phyloP scores from a whole-genome alignment of 2,329 filamentous ascomycete species.

The Mycosphaerella sp. region DNA sequence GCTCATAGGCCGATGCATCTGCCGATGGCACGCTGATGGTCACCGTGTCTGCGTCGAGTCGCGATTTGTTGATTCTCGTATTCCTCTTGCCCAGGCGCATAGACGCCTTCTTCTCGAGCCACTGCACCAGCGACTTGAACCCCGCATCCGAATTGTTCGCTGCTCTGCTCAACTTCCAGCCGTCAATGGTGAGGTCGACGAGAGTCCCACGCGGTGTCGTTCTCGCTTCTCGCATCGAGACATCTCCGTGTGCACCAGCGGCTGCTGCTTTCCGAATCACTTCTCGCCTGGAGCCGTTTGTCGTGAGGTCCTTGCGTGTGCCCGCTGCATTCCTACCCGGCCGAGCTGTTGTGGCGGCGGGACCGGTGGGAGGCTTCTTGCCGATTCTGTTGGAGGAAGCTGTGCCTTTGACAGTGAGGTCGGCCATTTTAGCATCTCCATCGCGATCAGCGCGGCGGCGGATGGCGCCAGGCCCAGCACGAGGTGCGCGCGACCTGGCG shows the following conservation, averaged over 20 bases:
- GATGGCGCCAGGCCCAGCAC: conserved; percentile 4
- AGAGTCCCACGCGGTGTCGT: conserved; percentile 9
- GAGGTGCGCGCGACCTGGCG: conserved; percentile 5
- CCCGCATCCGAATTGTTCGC: conserved; percentile 32
- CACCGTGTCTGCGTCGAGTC: conserved; percentile 32
- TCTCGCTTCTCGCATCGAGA: conserved; percentile 23
- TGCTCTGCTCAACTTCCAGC: conserved; percentile 38
- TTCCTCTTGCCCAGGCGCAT: conserved; percentile 29
- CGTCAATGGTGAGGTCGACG: conserved; percentile 36
- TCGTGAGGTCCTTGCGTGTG: conserved; percentile 16
- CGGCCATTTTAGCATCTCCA: conserved; percentile 55
- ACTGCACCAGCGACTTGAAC: conserved; percentile 34
- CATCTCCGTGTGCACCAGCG: conserved; percentile 27
- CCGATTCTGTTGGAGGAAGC: conserved; percentile 21
- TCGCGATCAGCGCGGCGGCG: conserved; percentile 46
- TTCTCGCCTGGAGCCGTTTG: conserved; percentile 26
- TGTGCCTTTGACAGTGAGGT: conserved; percentile 33
- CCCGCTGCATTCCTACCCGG: conserved; percentile 18
- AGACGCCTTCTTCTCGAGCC: conserved; percentile 38
- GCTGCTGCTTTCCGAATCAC: conserved; percentile 30
- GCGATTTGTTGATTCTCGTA: conserved; percentile 35
- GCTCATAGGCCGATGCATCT: conserved; percentile 33
- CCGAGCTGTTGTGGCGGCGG: conserved; percentile 10
- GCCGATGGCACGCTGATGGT: conserved; percentile 35
- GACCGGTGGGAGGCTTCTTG: conserved; percentile 22